Percentiles rank a stretch among this genome's conserved stretches.
phyloP scores from a whole-genome alignment of 352 stramenopile genomes.

The Sclerospora graminicola region DNA sequence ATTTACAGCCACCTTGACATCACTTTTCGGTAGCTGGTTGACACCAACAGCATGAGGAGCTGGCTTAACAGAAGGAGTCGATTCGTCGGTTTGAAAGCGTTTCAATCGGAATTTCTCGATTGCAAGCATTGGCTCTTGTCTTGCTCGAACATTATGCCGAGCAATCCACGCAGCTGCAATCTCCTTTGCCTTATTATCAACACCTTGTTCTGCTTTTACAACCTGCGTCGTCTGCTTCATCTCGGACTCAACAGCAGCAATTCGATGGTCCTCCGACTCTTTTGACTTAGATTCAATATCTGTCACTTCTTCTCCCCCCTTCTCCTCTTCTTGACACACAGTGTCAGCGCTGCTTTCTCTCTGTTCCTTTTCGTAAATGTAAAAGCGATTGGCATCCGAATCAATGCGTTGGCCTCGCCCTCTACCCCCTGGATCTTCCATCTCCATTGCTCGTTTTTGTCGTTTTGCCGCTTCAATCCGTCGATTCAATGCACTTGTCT shows the following conservation, averaged over 20 bases:
- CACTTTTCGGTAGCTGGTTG: not conserved
- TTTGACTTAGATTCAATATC: slow-evolving; percentile 1
- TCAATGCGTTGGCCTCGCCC: slow-evolving; percentile 62
- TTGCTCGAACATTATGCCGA: slow-evolving; percentile 28
- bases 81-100: slow-evolving; percentile 12
- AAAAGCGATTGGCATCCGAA: slow-evolving; percentile 64
- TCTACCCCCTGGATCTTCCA: slow-evolving; percentile 23
- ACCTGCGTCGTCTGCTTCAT: slow-evolving; percentile 5
- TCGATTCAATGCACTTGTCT: slow-evolving; percentile 85
- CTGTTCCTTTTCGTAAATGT: slow-evolving; percentile 51
- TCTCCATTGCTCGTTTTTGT: slow-evolving; percentile 44
- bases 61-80: not conserved
- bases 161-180: slow-evolving; percentile 24
- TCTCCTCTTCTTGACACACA: slow-evolving; percentile 10
- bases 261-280: slow-evolving; percentile 13
- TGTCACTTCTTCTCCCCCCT: slow-evolving; percentile 22
- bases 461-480: slow-evolving; percentile 46
- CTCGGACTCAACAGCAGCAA: slow-evolving; percentile 19
- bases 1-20: slow-evolving; percentile 39
- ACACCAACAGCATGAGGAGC: not conserved
- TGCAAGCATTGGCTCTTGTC: slow-evolving; percentile 32
- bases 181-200: slow-evolving; percentile 9
- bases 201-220: slow-evolving; percentile 2
- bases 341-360: slow-evolving; percentile 3
- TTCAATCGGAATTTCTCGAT: slow-evolving; percentile 30